phyloP scores from a whole-genome alignment of 208 protist species.

The Wallacemonas sp. region DNA sequence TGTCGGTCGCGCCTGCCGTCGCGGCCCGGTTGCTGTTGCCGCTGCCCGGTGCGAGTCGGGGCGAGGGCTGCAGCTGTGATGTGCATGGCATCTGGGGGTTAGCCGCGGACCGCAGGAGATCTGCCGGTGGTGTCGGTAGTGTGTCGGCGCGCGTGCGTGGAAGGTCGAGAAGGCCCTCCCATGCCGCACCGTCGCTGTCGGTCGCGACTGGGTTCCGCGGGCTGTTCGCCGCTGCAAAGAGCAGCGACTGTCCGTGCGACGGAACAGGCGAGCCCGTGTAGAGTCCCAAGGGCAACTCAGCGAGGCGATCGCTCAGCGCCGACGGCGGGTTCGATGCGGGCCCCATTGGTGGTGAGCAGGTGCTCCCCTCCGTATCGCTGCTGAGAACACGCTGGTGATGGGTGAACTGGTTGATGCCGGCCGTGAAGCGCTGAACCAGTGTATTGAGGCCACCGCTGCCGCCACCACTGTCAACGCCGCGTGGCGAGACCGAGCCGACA shows the following conservation, averaged over 20 bases:
- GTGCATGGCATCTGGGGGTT: too few relatives aligned
- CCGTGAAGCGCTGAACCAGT: conserved; percentile 7
- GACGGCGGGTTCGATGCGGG: background rate
- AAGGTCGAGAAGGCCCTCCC: conserved; percentile 1
- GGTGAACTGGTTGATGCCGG: conserved; percentile 4
- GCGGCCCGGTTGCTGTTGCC: too few relatives aligned
- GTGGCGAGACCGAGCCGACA: background rate
- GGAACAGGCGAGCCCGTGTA: too few relatives aligned
- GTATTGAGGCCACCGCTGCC: background rate
- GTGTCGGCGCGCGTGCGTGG: conserved; percentile 6
- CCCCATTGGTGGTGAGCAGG: background rate
- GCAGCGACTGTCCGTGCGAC: background rate
- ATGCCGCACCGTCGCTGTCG: conserved; percentile 2
- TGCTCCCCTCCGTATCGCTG: conserved; percentile 6
- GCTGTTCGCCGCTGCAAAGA: background rate
- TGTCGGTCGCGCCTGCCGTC: background rate
- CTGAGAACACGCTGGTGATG: conserved; percentile 5
- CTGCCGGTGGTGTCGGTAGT: background rate
- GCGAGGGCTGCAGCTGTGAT: background rate
- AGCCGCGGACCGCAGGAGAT: too few relatives aligned
- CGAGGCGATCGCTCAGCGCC: background rate
- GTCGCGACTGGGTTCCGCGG: background rate
- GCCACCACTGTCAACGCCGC: background rate
- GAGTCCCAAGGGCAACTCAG: too few relatives aligned
- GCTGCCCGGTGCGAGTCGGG: too few relatives aligned